These are phyloP conservation scores for maize (Zea mays) DNA, from an alignment of 176 grass and related monocot genomes.

Conservation along the genomic window DNA sequence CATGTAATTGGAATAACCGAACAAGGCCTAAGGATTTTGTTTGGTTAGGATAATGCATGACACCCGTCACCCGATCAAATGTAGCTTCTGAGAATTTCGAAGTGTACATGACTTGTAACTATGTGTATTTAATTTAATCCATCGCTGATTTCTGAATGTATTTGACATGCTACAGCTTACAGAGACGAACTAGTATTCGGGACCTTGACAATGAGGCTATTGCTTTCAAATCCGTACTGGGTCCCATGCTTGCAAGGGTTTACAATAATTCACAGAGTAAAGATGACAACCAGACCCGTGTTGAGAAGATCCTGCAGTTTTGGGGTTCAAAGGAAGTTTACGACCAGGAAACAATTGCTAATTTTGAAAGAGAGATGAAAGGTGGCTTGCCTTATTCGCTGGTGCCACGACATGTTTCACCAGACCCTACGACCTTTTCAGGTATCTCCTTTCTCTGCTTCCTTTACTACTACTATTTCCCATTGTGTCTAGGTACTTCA, in stretches of 20 bases:
- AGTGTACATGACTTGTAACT: background rate
- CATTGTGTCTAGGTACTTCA: background rate
- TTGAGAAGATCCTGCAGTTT: constrained; percentile 94
- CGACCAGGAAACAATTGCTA: constrained; percentile 64
- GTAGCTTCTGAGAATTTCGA: background rate
- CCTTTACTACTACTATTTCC: background rate
- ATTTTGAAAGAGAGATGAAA: constrained; percentile 84
- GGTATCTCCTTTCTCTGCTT: constrained; percentile 33
- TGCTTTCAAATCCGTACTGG: constrained; percentile 77
- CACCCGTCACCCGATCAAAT: background rate
- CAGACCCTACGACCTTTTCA: constrained; percentile 53
- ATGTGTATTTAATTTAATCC: background rate
- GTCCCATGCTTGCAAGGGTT: constrained; percentile 83
- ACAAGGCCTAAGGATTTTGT: background rate
- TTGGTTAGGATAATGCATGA: constrained; percentile 24
- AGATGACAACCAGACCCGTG: constrained; percentile 62
- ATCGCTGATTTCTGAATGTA: constrained; percentile 11
- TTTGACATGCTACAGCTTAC: constrained; percentile 63
- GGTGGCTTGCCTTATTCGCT: constrained; percentile 36
- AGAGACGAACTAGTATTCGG: constrained; percentile 60
- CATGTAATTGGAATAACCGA: no score
- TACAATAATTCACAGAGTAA: constrained; percentile 76
- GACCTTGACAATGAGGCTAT: constrained; percentile 87
- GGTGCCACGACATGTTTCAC: constrained; percentile 38
- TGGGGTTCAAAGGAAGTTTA: constrained; percentile 95